A percentile compares a stretch with the other conserved stretches of the same genome.
phyloP scores from a whole-genome alignment of 805 yeast species.

The Wickerhamomyces bisporus region DNA sequence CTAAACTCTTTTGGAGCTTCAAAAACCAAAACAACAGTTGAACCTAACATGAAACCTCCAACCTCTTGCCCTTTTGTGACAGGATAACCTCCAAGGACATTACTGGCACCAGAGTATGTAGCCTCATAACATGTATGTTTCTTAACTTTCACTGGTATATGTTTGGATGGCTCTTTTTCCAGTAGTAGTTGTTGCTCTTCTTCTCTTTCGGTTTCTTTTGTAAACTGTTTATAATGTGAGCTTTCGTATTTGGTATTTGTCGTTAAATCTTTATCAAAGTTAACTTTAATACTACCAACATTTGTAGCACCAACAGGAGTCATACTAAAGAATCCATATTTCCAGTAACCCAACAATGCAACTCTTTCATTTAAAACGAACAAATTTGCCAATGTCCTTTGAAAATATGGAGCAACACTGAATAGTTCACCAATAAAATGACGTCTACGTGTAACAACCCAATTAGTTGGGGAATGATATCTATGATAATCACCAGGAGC shows the following conservation, averaged over 20 bases:
- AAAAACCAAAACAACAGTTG: slow-evolving; percentile 93
- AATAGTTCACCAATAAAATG: slow-evolving; percentile 95
- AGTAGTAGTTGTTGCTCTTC: background rate
- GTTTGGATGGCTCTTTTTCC: slow-evolving; percentile 6
- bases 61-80: slow-evolving; percentile 87
- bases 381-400: slow-evolving; percentile 75
- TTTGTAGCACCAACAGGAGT: slow-evolving; percentile 99
- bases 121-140: slow-evolving; percentile 92
- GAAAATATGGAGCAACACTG: slow-evolving; percentile 96
- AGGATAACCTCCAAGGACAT: slow-evolving; percentile 79
- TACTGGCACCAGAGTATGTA: slow-evolving; percentile 75
- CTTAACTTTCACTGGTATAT: slow-evolving; percentile 35
- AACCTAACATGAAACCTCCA: slow-evolving; percentile 95
- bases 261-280: slow-evolving; percentile 83
- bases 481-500: slow-evolving; percentile 99
- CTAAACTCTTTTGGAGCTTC: slow-evolving; percentile 86
- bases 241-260: slow-evolving; percentile 73
- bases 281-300: slow-evolving; percentile 90
- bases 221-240: slow-evolving; percentile 20
- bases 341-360: slow-evolving; percentile 93
- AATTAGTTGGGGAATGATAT: slow-evolving; percentile 91
- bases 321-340: slow-evolving; percentile 95
- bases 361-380: slow-evolving; percentile 94
- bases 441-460: slow-evolving; percentile 92
- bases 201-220: slow-evolving; percentile 10